These are phyloP conservation scores for Sporisorium graminicola DNA, from an alignment of 1,284 basidiomycete genomes.

Conservation along the genomic window DNA sequence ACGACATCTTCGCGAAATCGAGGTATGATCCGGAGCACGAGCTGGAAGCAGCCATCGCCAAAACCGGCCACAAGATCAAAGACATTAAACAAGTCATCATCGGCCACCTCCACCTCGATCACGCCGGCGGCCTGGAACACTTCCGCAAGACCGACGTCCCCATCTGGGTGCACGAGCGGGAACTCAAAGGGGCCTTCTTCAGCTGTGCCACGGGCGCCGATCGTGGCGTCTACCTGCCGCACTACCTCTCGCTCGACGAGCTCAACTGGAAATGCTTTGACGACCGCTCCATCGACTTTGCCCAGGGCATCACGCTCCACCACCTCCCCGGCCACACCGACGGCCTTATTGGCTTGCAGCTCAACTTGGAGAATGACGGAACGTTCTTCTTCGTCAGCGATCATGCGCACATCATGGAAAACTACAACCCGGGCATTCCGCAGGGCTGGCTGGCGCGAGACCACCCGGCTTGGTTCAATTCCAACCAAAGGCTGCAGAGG, in stretches of 20 bases:
- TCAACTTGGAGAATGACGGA: conserved; percentile 59
- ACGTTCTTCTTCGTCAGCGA: conserved; percentile 57
- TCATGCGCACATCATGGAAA: conserved; percentile 58
- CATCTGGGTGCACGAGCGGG: conserved; percentile 65
- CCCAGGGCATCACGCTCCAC: conserved; percentile 62
- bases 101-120: conserved; percentile 62
- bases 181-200: conserved; percentile 63
- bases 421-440: conserved; percentile 55
- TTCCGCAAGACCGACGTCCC: conserved; percentile 57
- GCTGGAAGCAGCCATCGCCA: conserved; percentile 63
- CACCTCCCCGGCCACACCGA: conserved; percentile 66
- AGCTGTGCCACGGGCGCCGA: conserved; percentile 60
- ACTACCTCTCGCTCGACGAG: conserved; percentile 52
- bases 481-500: conserved; percentile 55
- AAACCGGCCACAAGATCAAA: conserved; percentile 59
- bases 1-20: conserved; percentile 54
- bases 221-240: conserved; percentile 53
- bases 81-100: conserved; percentile 57
- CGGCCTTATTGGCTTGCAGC: conserved; percentile 62
- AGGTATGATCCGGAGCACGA: conserved; percentile 60
- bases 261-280: conserved; percentile 67
- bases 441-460: conserved; percentile 62
- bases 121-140: conserved; percentile 60
- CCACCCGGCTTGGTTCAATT: conserved; percentile 60
- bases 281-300: conserved; percentile 58